Conservation (phyloP, 768 basidiomycete genomes). For the Agaricus bisporus region DNA sequence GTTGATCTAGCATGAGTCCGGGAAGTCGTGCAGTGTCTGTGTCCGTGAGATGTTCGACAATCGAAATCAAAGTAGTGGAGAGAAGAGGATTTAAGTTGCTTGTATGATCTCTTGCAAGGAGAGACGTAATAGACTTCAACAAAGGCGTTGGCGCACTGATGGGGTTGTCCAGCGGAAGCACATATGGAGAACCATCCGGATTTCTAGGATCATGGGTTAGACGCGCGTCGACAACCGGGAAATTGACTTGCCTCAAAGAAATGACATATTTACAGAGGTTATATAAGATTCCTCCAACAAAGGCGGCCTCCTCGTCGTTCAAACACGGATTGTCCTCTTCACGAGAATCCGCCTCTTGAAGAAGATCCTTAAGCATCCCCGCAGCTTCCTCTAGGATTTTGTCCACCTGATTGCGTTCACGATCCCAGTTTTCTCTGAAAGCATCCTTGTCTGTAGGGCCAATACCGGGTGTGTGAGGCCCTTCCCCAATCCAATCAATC, state of each 20-base stretch:
- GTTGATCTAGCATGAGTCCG: constrained; percentile 55
- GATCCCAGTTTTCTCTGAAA: constrained; percentile 18
- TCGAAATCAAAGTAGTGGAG: constrained; percentile 54
- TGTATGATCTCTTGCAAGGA: constrained; percentile 59
- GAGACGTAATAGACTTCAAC: constrained; percentile 53
- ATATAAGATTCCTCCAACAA: constrained; percentile 56
- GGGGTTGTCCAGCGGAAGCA: constrained; percentile 49
- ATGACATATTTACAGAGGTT: constrained; percentile 54
- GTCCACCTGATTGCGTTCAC: constrained; percentile 29
- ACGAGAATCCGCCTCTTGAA: constrained; percentile 65
- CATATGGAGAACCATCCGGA: constrained; percentile 24
- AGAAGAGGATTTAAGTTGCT: constrained; percentile 55
- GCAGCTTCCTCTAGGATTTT: constrained; percentile 65
- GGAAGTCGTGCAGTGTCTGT: constrained; percentile 59
- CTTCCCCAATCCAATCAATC: constrained; percentile 33
- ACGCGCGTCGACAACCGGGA: background rate
- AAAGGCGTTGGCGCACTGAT: constrained; percentile 53
- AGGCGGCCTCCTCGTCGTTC: constrained; percentile 64
- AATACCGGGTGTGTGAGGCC: constrained; percentile 20
- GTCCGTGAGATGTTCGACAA: constrained; percentile 68
- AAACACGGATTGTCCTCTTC: constrained; percentile 45
- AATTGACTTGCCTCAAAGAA: constrained; percentile 46
- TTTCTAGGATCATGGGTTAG: constrained; percentile 19
- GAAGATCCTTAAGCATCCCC: constrained; percentile 62
- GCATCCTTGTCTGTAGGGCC: constrained; percentile 11